phyloP scores from a whole-genome alignment of 306 rosid genomes.

The Citrullus amarus region DNA sequence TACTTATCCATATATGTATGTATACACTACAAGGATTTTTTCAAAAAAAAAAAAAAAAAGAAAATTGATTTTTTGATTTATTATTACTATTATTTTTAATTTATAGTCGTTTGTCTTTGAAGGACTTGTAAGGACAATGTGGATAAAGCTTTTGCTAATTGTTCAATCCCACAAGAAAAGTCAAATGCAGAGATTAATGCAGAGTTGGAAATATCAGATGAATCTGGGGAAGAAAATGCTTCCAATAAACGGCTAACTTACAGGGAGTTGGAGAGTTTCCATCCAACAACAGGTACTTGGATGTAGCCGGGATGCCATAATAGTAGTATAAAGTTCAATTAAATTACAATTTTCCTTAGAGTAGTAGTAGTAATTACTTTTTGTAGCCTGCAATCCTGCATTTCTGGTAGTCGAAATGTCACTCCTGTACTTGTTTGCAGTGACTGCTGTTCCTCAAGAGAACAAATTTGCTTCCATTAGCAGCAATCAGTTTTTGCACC shows the following conservation, averaged over 20 bases:
- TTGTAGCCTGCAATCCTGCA: not conserved
- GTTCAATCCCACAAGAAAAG: conserved; percentile 87
- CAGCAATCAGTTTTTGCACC: conserved; percentile 81
- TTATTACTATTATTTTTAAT: not conserved
- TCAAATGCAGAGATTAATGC: conserved; percentile 90
- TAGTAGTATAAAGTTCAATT: not conserved
- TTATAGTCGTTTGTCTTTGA: conserved; percentile 22
- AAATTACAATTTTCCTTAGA: not conserved
- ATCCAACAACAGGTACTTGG: conserved; percentile 36
- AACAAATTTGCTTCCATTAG: conserved; percentile 45
- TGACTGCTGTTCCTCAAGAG: conserved; percentile 55
- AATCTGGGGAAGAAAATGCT: conserved; percentile 88
- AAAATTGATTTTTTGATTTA: too few relatives aligned
- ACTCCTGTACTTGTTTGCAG: conserved; percentile 8
- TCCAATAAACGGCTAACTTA: conserved; percentile 36
- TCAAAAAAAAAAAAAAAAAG: too few relatives aligned
- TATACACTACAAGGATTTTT: not conserved
- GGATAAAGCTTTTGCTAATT: conserved; percentile 59
- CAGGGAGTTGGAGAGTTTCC: conserved; percentile 50
- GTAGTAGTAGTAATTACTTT: not conserved
- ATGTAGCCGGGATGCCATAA: not conserved
- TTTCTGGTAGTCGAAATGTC: conserved; percentile 11
- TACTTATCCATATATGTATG: too few relatives aligned
- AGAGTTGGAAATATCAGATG: conserved; percentile 90
- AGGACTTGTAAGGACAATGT: conserved; percentile 84